phyloP scores from a whole-genome alignment of 495 filamentous ascomycete species.

The Neurospora sp. region DNA sequence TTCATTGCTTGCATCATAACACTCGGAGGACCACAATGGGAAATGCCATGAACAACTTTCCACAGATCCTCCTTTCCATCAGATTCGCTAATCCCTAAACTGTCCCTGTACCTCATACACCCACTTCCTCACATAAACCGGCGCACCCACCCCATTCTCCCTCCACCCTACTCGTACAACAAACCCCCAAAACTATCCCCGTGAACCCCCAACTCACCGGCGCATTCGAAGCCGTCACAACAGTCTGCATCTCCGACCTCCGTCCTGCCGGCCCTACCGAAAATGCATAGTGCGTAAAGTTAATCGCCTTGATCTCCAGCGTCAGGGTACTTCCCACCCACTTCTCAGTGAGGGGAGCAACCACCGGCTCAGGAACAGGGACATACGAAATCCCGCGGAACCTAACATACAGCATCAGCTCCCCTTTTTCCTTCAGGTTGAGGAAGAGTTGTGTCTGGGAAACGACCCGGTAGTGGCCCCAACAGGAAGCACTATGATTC shows the following conservation, averaged over 20 bases:
- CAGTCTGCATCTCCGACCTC: conserved; percentile 18
- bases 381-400: conserved; percentile 31
- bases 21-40: not conserved
- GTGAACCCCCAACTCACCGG: conserved; percentile 42
- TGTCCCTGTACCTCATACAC: conserved; percentile 34
- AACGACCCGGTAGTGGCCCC: not conserved
- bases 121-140: conserved; percentile 38
- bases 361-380: conserved; percentile 20
- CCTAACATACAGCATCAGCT: conserved; percentile 23
- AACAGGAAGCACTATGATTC: conserved; percentile 33
- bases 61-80: not conserved
- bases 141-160: conserved; percentile 18
- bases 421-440: not conserved
- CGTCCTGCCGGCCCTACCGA: conserved; percentile 28
- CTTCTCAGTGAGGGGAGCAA: conserved; percentile 18
- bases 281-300: conserved; percentile 37
- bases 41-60: not conserved
- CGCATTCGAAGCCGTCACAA: conserved; percentile 31
- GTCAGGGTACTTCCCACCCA: conserved; percentile 27
- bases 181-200: conserved; percentile 37
- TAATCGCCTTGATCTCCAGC: conserved; percentile 36
- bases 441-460: not conserved
- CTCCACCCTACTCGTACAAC: conserved; percentile 41
- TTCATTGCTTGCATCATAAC: not conserved
- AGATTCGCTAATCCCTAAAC: conserved; percentile 20